Percentiles rank a stretch among this genome's conserved stretches.
These are phyloP conservation scores for Penicillium psychrofluorescens DNA, from an alignment of 495 filamentous ascomycete species.

Conservation along the genomic window DNA sequence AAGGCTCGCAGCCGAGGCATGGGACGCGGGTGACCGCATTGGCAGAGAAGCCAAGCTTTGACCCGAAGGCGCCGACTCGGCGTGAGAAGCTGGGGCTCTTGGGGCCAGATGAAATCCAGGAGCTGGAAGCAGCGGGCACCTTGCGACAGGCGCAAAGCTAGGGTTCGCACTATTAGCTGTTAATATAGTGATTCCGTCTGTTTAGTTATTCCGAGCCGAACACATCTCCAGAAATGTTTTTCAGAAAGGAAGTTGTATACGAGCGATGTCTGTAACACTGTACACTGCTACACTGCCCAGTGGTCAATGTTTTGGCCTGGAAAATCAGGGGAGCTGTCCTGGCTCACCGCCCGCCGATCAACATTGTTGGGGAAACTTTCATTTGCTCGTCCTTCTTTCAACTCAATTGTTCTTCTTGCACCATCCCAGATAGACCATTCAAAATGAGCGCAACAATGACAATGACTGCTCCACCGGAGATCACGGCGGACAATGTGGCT, in stretches of 20 bases:
- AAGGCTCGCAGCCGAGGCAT: slow-evolving; percentile 53
- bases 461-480: slow-evolving; percentile 31
- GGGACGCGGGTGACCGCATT: slow-evolving; percentile 58
- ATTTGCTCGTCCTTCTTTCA: slow-evolving; percentile 4
- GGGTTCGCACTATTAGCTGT: too few relatives aligned
- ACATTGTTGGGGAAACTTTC: neutral
- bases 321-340: too few relatives aligned
- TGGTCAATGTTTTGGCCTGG: too few relatives aligned
- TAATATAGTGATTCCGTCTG: too few relatives aligned
- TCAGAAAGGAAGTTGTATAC: too few relatives aligned
- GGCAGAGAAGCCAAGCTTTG: slow-evolving; percentile 61
- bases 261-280: too few relatives aligned
- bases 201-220: too few relatives aligned
- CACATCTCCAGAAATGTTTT: too few relatives aligned
- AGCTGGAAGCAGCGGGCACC: neutral
- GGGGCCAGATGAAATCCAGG: slow-evolving; percentile 9
- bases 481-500: slow-evolving; percentile 81
- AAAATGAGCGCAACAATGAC: slow-evolving; percentile 48
- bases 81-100: slow-evolving; percentile 50
- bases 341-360: neutral
- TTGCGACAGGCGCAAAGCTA: neutral
- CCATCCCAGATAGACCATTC: neutral
- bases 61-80: slow-evolving; percentile 50
- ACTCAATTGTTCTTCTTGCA: neutral
- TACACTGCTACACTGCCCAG: too few relatives aligned